A percentile compares a stretch with the other conserved stretches of the same genome.
Conservation (phyloP, 169 alveolate species). For the Plasmodium ovale region DNA sequence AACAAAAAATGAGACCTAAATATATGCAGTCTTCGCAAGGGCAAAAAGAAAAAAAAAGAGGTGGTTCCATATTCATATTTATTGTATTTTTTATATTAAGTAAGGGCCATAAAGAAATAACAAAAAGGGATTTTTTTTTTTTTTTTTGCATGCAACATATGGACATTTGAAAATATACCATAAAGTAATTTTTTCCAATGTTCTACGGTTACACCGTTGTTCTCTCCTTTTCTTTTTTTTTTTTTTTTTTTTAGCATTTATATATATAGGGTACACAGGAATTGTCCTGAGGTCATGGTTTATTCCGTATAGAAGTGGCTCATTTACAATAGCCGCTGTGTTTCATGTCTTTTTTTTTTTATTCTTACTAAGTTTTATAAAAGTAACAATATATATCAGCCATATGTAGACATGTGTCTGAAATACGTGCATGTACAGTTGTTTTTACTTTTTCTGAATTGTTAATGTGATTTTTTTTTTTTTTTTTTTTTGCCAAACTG, state of each 20-base stretch:
- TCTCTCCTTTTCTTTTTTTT: not conserved
- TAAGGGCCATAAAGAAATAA: constrained; percentile 1
- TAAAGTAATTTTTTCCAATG: not conserved
- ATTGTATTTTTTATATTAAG: constrained; percentile 54
- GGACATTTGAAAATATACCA: not conserved
- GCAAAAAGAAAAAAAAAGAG: constrained; percentile 52
- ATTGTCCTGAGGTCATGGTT: constrained; percentile 63
- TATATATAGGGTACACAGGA: constrained; percentile 65
- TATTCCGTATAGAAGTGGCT: constrained; percentile 69
- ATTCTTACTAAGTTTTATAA: constrained; percentile 67
- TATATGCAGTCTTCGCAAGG: constrained; percentile 59
- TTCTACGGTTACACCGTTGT: no score
- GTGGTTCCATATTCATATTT: constrained; percentile 55
- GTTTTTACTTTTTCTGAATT: not conserved
- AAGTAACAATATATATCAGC: constrained; percentile 22
- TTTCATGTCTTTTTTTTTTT: constrained; percentile 61
- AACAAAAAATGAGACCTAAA: constrained; percentile 64
- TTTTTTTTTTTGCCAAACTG: constrained; percentile 49
- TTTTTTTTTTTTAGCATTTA: constrained; percentile 38
- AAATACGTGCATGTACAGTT: not conserved
- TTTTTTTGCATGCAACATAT: not conserved
- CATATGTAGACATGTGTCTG: not conserved
- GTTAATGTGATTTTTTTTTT: not conserved
- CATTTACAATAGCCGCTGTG: constrained; percentile 55
- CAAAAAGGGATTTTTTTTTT: not conserved